These are phyloP conservation scores for Hypoxylon sp. DNA, from an alignment of 2,329 filamentous ascomycete genomes.

Conservation along the genomic window DNA sequence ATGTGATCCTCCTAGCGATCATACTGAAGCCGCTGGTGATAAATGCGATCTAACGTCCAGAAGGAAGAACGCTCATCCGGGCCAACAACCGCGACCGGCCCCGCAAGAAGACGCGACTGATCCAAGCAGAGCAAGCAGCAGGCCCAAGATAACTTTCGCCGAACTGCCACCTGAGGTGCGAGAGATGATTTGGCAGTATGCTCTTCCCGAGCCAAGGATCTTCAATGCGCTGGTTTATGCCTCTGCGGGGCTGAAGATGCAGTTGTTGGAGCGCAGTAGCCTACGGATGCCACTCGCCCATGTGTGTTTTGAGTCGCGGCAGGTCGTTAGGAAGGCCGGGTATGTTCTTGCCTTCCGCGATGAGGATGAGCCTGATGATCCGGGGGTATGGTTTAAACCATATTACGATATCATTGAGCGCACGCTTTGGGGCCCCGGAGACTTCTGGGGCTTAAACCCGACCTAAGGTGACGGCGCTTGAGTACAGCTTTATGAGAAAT, in stretches of 20 bases:
- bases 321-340: conserved; percentile 45
- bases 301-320: conserved; percentile 49
- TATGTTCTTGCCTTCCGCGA: conserved; percentile 49
- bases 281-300: conserved; percentile 47
- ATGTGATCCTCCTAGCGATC: not conserved
- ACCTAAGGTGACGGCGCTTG: conserved; percentile 25
- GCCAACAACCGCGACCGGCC: not conserved
- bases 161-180: conserved; percentile 49
- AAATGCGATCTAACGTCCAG: not conserved
- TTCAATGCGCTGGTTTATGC: conserved; percentile 48
- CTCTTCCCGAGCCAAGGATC: conserved; percentile 45
- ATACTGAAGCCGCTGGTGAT: not conserved
- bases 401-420: conserved; percentile 45
- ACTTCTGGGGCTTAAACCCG: conserved; percentile 39
- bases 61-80: not conserved
- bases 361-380: conserved; percentile 46
- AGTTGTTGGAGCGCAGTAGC: conserved; percentile 44
- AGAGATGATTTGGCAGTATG: conserved; percentile 49
- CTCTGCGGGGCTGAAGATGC: conserved; percentile 45
- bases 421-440: conserved; percentile 48
- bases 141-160: conserved; percentile 33
- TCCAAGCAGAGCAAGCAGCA: not conserved
- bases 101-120: not conserved
- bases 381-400: conserved; percentile 50
- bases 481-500: too few relatives aligned